Evolutionary conservation across 176 grass and related monocot genomes (phyloP).

Genomic region (Puya raimondii): DNA sequence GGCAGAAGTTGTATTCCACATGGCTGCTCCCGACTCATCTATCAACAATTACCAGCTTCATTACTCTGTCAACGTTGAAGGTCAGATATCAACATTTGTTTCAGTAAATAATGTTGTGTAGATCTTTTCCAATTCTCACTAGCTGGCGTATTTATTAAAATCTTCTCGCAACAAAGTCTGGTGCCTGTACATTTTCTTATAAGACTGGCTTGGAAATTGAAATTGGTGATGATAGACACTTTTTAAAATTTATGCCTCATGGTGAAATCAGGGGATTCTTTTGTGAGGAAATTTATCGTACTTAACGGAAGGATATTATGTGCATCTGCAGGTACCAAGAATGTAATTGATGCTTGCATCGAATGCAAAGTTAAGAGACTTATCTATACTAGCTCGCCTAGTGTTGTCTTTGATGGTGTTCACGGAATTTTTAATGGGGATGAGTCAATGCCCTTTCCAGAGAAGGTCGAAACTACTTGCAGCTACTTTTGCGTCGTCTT

Average conservation of each 20-base stretch:
- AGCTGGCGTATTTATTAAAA: too few species aligned
- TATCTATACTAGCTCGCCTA: conserved; percentile 96
- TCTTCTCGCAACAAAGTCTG: too few species aligned
- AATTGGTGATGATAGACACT: too few species aligned
- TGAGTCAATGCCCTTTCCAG: conserved; percentile 78
- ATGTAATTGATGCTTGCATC: conserved; percentile 83
- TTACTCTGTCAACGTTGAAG: conserved; percentile 92
- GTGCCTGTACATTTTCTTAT: not conserved
- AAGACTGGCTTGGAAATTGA: too few species aligned
- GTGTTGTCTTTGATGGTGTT: conserved; percentile 91
- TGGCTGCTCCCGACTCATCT: conserved; percentile 98
- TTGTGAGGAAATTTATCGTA: too few species aligned
- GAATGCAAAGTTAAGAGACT: conserved; percentile 82
- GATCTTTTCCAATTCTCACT: not conserved
- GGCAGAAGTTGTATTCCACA: conserved; percentile 88
- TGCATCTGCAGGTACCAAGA: conserved; percentile 63
- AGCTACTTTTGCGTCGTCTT: not conserved
- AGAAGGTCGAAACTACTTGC: conserved; percentile 37
- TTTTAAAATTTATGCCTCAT: too few species aligned
- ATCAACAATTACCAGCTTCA: conserved; percentile 98
- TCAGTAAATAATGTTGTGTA: not conserved
- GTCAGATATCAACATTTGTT: conserved; percentile 23
- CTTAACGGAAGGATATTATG: not conserved
- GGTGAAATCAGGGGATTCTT: not conserved
- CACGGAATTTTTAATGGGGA: conserved; percentile 83